phyloP scores from a whole-genome alignment of 768 basidiomycete genomes.

The Pulveroboletus frians region DNA sequence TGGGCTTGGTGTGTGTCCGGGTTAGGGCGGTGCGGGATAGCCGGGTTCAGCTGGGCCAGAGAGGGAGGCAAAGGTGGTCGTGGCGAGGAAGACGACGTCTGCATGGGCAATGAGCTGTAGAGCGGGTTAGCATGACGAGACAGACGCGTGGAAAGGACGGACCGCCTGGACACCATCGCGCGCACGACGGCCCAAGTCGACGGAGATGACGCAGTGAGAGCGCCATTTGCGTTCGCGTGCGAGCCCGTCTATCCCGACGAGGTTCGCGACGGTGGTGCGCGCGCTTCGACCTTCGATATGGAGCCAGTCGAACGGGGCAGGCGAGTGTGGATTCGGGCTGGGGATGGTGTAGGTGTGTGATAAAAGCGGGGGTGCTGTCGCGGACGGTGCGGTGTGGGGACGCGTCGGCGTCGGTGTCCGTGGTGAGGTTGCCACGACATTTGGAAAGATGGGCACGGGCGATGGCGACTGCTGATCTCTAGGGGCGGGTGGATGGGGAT shows the following conservation, averaged over 20 bases:
- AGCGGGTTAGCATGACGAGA: neutral
- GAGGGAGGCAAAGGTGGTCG: slow-evolving; percentile 24
- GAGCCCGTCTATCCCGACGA: slow-evolving; percentile 74
- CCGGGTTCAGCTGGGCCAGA: neutral
- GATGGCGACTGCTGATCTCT: slow-evolving; percentile 21
- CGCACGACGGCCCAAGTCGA: slow-evolving; percentile 70
- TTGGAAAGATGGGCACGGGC: slow-evolving; percentile 29
- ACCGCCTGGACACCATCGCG: slow-evolving; percentile 79
- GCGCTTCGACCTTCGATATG: slow-evolving; percentile 81
- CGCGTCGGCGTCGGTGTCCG: slow-evolving; percentile 34
- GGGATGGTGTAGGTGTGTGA: slow-evolving; percentile 18
- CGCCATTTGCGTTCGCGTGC: slow-evolving; percentile 83
- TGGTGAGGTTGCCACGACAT: slow-evolving; percentile 23
- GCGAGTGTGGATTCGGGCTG: slow-evolving; percentile 47
- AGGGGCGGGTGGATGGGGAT: slow-evolving; percentile 14
- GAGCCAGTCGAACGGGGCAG: slow-evolving; percentile 82
- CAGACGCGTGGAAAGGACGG: slow-evolving; percentile 27
- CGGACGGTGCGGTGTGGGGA: slow-evolving; percentile 27
- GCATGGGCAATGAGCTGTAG: slow-evolving; percentile 73
- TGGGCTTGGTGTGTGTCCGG: slow-evolving; percentile 54
- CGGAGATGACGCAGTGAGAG: slow-evolving; percentile 72
- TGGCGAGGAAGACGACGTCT: slow-evolving; percentile 67
- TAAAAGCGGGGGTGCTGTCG: slow-evolving; percentile 9
- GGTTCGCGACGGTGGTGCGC: slow-evolving; percentile 74
- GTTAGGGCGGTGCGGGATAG: slow-evolving; percentile 27